Conservation (phyloP, 2,329 filamentous ascomycete genomes). For the Talaromyces sp. region DNA sequence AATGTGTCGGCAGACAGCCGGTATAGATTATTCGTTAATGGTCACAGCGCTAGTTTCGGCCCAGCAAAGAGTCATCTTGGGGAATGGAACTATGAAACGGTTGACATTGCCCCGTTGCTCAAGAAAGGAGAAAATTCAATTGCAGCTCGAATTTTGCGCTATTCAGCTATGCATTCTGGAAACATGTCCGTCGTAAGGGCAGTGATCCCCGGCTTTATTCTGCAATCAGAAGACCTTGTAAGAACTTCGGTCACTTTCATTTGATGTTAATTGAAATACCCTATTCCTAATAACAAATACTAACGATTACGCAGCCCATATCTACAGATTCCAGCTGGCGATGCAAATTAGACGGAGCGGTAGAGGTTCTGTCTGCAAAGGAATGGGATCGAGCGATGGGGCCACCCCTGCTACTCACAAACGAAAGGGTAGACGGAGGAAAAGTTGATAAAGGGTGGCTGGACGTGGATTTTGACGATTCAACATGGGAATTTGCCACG, state of each 20-base stretch:
- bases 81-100: conserved; percentile 19
- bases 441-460: conserved; percentile 13
- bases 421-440: conserved; percentile 15
- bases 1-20: conserved; percentile 15
- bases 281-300: background rate
- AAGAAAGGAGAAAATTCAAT: conserved; percentile 14
- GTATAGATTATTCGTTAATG: conserved; percentile 17
- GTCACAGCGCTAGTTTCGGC: conserved; percentile 15
- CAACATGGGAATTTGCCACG: conserved; percentile 7
- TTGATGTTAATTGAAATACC: background rate
- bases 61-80: conserved; percentile 16
- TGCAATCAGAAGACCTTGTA: conserved; percentile 16
- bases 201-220: conserved; percentile 17
- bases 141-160: conserved; percentile 15
- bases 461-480: conserved; percentile 11
- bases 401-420: conserved; percentile 19
- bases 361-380: conserved; percentile 13
- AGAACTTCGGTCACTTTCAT: background rate
- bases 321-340: background rate
- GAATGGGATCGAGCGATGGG: conserved; percentile 21
- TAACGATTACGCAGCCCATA: background rate
- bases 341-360: conserved; percentile 10
- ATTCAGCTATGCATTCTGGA: conserved; percentile 16
- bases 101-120: conserved; percentile 17
- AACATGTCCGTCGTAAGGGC: conserved; percentile 19